These are phyloP conservation scores for Actinomortierella ambigua DNA, from an alignment of 371 early-diverging fungal genomes.

Conservation along the genomic window DNA sequence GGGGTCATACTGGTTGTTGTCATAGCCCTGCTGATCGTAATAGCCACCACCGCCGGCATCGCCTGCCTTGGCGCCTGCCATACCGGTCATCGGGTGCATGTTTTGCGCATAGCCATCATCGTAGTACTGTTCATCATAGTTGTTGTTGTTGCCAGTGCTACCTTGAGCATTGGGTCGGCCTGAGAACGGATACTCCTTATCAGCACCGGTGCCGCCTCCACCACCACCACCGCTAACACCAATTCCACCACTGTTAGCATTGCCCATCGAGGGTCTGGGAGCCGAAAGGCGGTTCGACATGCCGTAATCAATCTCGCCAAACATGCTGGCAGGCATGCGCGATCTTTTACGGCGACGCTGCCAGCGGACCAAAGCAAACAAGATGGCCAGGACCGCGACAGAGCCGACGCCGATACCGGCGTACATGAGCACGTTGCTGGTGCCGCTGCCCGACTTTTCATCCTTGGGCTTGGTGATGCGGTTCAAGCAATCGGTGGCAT, in stretches of 20 bases:
- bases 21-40: slow-evolving; percentile 19
- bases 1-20: slow-evolving; percentile 24
- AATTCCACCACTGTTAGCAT: too few relatives aligned
- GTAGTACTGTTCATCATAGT: slow-evolving; percentile 40
- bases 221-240: neutral
- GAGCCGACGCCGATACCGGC: slow-evolving; percentile 40
- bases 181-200: slow-evolving; percentile 33
- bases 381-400: slow-evolving; percentile 21
- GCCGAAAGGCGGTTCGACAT: slow-evolving; percentile 24
- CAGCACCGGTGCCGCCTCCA: slow-evolving; percentile 12
- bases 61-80: slow-evolving; percentile 9
- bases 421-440: slow-evolving; percentile 14
- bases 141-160: slow-evolving; percentile 16
- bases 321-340: slow-evolving; percentile 26
- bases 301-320: slow-evolving; percentile 38
- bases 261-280: too few relatives aligned
- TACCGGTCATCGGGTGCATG: slow-evolving; percentile 25
- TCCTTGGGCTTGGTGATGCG: neutral
- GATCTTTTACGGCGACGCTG: slow-evolving; percentile 35
- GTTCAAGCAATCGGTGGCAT: slow-evolving; percentile 7
- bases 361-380: slow-evolving; percentile 38
- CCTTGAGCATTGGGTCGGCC: slow-evolving; percentile 36
- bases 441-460: neutral
- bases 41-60: neutral
- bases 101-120: slow-evolving; percentile 18